These are phyloP conservation scores for Aureobasidium subglaciale DNA, from an alignment of 2,329 filamentous ascomycete genomes.

Conservation along the genomic window DNA sequence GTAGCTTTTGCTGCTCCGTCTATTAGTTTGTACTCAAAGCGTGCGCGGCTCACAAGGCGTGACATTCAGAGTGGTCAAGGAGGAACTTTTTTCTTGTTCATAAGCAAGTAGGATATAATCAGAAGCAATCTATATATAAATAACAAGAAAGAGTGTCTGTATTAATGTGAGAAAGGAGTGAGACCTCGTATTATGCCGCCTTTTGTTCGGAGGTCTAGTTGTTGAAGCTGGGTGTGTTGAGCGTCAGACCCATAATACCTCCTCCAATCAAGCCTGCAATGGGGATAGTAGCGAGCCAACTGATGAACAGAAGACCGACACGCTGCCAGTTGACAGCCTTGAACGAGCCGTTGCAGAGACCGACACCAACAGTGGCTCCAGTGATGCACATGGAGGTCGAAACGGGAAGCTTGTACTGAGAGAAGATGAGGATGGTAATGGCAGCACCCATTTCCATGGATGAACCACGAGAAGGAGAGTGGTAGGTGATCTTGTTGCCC, in stretches of 20 bases:
- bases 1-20: too few relatives aligned
- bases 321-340: constrained; percentile 57
- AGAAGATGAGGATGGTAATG: constrained; percentile 57
- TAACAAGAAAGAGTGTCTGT: too few relatives aligned
- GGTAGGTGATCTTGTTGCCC: constrained; percentile 53
- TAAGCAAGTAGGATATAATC: too few relatives aligned
- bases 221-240: constrained; percentile 52
- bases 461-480: constrained; percentile 54
- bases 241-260: constrained; percentile 54
- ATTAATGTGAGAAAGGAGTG: too few relatives aligned
- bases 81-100: too few relatives aligned
- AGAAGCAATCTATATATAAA: too few relatives aligned
- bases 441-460: constrained; percentile 56
- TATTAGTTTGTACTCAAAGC: too few relatives aligned
- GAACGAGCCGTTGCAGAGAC: constrained; percentile 53
- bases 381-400: constrained; percentile 61
- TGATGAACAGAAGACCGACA: constrained; percentile 52
- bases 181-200: too few relatives aligned
- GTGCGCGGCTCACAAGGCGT: too few relatives aligned
- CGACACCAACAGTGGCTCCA: constrained; percentile 56
- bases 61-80: too few relatives aligned
- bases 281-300: constrained; percentile 57
- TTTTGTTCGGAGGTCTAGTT: too few relatives aligned
- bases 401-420: constrained; percentile 54
- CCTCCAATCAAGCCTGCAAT: constrained; percentile 51